Base-by-base conservation (phyloP, 305 asterid species). In the Fraxinus sp. region DNA sequence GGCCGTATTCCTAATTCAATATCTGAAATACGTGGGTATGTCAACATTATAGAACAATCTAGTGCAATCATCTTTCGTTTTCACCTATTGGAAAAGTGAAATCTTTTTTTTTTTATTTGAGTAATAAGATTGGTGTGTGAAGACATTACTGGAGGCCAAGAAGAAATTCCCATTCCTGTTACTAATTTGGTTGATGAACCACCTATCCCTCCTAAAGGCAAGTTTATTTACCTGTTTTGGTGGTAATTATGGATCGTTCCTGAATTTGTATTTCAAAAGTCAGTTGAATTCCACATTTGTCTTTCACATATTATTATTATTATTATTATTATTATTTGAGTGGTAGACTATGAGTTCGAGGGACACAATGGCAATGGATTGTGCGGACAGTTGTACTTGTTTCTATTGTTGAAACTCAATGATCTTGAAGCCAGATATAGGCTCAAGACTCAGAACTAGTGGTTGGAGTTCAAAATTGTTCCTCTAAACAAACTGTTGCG, bases 11-110 rank as follows among this genome's bases (percentile, higher is more conserved):
- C 98, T 7, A 85, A 86, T 4, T 90, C 93, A 5, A 0, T 87
- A 35, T 91, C 97, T 18, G 94, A 94, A 79, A 84, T 89, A 80
- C 89, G 94, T 76, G 97, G 99, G 99, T 94, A 91, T 77, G 84
- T 0, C 16, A 71, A 4, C 18, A 30, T 24, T 78, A 7, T 59
- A 13, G 46, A 35, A 8, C 16, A 9, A 7, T 32, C 24, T 79
- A 4, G 7, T 22, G 32, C 78, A 30, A 77, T 57, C 80, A 81
- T 46, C 18, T 49, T 11, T 14, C 7, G 3, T 13, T 70, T 77
- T 64, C 24, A 13, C 57, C 30, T 68, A 37, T 39, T 84, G 74
- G 33, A 33, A 28, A 80, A 75, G 59, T 82, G 35, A 7, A n/a
- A 33, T 24, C 39, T 70, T 3, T 32, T 36, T 52, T 49, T 52